Percentiles rank a stretch among this genome's conserved stretches.
Conservation (phyloP, 1,284 basidiomycete species). For the Vanrija humicola region DNA sequence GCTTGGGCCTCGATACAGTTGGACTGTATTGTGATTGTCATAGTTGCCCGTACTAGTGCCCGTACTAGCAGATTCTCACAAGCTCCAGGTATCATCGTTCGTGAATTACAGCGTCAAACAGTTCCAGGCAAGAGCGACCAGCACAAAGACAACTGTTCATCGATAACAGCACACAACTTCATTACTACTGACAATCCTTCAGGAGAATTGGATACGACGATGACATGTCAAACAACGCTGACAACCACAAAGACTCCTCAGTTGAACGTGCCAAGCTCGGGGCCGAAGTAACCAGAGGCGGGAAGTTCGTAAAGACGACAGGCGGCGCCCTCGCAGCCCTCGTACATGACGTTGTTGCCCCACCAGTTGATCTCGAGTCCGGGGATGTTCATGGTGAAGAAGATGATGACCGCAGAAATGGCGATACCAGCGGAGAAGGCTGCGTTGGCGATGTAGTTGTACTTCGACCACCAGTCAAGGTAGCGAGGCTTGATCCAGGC, state of each 20-base stretch:
- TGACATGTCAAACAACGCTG: no score
- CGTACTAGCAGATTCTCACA: no score
- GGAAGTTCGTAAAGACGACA: slow-evolving; percentile 9
- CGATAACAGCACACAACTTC: no score
- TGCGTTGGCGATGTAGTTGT: slow-evolving; percentile 43
- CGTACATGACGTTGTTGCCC: slow-evolving; percentile 15
- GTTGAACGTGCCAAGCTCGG: slow-evolving; percentile 5
- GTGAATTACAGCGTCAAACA: no score
- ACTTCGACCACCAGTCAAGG: slow-evolving; percentile 40
- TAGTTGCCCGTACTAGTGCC: no score
- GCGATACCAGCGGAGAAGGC: slow-evolving; percentile 43
- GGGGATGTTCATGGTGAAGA: slow-evolving; percentile 25
- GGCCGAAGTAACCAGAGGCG: slow-evolving; percentile 19
- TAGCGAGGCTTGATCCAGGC: slow-evolving; percentile 25
- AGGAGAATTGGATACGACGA: no score
- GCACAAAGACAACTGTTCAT: no score
- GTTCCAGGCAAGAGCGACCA: no score
- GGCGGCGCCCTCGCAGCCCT: slow-evolving; percentile 11
- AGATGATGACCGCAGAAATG: slow-evolving; percentile 36
- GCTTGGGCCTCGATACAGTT: no score
- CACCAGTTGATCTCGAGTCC: slow-evolving; percentile 17
- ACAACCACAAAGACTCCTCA: not conserved
- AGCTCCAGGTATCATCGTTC: no score
- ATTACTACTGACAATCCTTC: no score
- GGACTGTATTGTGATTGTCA: no score